Base-by-base conservation (phyloP, 805 yeast genomes). In the Kregervanrija delftensis region DNA sequence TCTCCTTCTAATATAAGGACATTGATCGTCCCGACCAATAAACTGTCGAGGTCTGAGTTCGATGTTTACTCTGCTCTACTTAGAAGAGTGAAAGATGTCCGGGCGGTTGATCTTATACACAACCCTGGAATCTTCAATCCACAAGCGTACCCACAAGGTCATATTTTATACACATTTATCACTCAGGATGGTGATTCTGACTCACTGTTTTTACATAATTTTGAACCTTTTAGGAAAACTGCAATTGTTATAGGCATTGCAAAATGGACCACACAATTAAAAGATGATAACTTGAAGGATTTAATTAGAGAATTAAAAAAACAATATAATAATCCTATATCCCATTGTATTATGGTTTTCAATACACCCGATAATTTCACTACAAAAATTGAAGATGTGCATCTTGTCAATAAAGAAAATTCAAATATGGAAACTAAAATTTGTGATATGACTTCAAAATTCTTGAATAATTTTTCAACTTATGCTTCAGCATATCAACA, bases 191-290 rank as follows among this genome's bases (percentile, higher is more conserved):
- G 77, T 35, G 61, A 56, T 39, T 17, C 50, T 0, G 61, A 54
- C 16, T 72, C 83, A 28, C 63, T 81, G 6, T 81, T 84, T 43
- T 67, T 91, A 36, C 86, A 84, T 53, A 98, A 91, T 61, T 79
- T 91, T 50, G 97, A 93, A 64, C 96, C 96, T 1, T 88, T 76
- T 63, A 66, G 97, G 42, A 87, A 88, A 57, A 78, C 85, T 0
- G 77, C 87, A 53, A 71, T 83, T 8, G 79, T 82, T 5, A 40
- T 76, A 8, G 81, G 79, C 0, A 47, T 73, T 12, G 68, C 72
- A 1, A 50, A 58, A 16, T 69, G 67, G 58, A 47, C 41, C 4
- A 48, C 51, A 4, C 56, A 54, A 8, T 42, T 59, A 11, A 54
- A 56, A 9, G 49, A 55, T 11, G 59, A 58, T 1, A 49, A 42